Base-by-base conservation (phyloP, 345 rosid species). In the Sonneratia alba region DNA sequence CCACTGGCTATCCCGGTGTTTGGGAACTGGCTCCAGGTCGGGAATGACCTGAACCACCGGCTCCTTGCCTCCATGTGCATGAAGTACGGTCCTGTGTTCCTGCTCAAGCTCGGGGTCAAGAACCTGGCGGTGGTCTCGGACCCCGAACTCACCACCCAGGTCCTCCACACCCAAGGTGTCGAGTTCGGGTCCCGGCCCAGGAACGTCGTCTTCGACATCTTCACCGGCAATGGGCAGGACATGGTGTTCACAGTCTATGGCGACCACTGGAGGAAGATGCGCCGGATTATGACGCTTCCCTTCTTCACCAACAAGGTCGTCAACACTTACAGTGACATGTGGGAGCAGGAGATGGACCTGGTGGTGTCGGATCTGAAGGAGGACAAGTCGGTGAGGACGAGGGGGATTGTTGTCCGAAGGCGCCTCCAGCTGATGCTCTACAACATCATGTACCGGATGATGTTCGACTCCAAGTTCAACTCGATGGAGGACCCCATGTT, bases 171-270 rank as follows among this genome's bases (percentile, higher is more conserved):
- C 0, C 87, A 87, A 36, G 89, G 91, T 6, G 85, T 84, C 0
- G 91, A 85, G 48, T 87, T 87, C 73, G 89, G 89, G 14, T 87
- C 91, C 11, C 85, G 89, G 36, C 89, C 89, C 0, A 83, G 88
- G 0, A 85, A 87, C 47, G 85, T 87, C 0, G 89, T 86, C 61
- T 87, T 85, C 57, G 88, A 87, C 36, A 81, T 87, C 63, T 87
- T 87, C 79, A 87, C 89, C 0, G 91, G 89, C 37, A 81, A 79
- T 37, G 89, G 89, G 15, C 89, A 87, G 48, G 89, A 87, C 78
- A 87, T 87, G 92, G 88, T 87, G 72, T 87, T 87, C 83, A 87
- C 92, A 0, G 59, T 84, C 47, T 87, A 87, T 42, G 88, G 89
- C 0, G 88, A 86, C 7, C 92, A 85, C 19, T 87, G 92, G 92